Evolutionary conservation across 257 asterid species (phyloP), one percentile per base, ranked within the genome.

Genomic region (Salvia rosmarinus): DNA sequence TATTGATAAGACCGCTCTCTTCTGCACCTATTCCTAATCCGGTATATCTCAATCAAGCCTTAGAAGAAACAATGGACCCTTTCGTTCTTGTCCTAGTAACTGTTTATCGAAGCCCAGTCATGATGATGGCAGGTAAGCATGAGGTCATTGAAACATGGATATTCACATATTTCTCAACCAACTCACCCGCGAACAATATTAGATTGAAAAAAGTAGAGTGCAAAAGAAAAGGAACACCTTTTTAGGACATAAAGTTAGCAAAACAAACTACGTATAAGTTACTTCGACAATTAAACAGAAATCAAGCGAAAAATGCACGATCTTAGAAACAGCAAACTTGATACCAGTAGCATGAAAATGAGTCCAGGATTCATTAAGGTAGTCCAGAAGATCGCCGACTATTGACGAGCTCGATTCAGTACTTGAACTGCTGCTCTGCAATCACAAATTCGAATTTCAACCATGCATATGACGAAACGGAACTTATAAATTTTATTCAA

Each of bases 281-380:
- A 70, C 12, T 35, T 63, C 46, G 35, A 39, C 32, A 44, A 34
- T 4, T 21, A 54, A 60, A 61, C n/a, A 44, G 4, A 72, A 43
- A 2, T 37, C 50, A 23, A 17, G 19, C 30, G 30, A 13, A 35
- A 10, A 73, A 28, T 6, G 60, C 70, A 30, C 20, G 46, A 67
- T 47, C 51, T 39, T 49, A 23, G 12, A 43, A 70, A 6, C 56
- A 71, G 44, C 5, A 70, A 39, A 47, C 16, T 44, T 16, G 11
- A 50, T 81, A 95, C 99, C 98, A 54, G 99, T 91, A 68, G 99
- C 99, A 77, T 95, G 98, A 79, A 95, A 95, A 63, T 89, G 99
- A 43, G 98, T 95, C 98, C 99, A 95, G 1, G 96, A 95, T 81
- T 95, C 96, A 50, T 95, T 95, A 55, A 95, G 98, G 84, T 86